A percentile compares a stretch with the other conserved stretches of the same genome.
Conservation (phyloP, 768 basidiomycete genomes). For the Suillus decipiens region DNA sequence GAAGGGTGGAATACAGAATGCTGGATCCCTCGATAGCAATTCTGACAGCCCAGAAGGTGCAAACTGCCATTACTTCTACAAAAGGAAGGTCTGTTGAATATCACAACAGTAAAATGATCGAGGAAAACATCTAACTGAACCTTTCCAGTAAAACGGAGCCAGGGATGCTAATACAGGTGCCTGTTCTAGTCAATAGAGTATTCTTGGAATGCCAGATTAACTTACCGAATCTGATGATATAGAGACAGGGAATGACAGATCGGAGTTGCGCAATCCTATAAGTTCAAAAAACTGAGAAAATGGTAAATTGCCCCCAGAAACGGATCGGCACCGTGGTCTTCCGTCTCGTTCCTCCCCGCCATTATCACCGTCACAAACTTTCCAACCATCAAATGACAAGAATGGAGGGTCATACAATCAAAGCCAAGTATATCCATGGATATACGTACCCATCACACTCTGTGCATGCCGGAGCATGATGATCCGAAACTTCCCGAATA, state of each 20-base stretch:
- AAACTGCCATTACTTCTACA: too few species aligned
- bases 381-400: not conserved
- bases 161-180: not conserved
- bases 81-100: not conserved
- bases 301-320: slow-evolving; percentile 22
- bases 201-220: not conserved
- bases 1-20: too few species aligned
- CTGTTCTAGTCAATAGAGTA: not conserved
- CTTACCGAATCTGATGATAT: slow-evolving; percentile 6
- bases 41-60: too few species aligned
- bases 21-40: too few species aligned
- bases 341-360: not conserved
- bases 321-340: slow-evolving; percentile 22
- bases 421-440: too few species aligned
- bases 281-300: slow-evolving; percentile 14
- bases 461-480: not conserved
- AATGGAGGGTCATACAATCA: too few species aligned
- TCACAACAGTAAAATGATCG: not conserved
- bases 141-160: slow-evolving; percentile 8
- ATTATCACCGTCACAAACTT: not conserved
- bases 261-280: not conserved
- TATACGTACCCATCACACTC: not conserved
- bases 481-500: not conserved
- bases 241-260: not conserved
- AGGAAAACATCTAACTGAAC: not conserved